phyloP scores from a whole-genome alignment of 345 rosid species.

The Gossypium herbaceum region DNA sequence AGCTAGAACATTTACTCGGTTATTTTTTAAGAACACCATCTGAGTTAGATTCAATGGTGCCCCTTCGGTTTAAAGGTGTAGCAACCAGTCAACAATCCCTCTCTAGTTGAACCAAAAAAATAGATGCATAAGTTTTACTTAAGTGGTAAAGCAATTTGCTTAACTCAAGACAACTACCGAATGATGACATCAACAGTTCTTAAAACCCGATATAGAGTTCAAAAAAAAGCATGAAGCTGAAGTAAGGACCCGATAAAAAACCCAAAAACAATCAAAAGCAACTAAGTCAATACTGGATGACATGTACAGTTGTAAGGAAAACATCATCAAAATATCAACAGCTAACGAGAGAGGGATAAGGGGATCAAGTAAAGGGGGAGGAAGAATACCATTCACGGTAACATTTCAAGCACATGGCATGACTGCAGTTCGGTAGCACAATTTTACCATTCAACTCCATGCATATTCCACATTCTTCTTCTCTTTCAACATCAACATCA shows the following conservation, averaged over 20 bases:
- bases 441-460: conserved; percentile 61
- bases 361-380: neutral
- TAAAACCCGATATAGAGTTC: neutral
- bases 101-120: neutral
- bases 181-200: neutral
- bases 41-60: neutral
- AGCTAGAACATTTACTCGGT: neutral
- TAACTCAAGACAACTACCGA: neutral
- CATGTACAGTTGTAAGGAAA: neutral
- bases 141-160: neutral
- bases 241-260: neutral
- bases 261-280: neutral
- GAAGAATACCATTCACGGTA: conserved; percentile 52
- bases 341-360: neutral
- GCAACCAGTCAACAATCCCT: neutral
- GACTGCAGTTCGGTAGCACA: conserved; percentile 59
- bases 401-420: conserved; percentile 65
- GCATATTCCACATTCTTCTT: conserved; percentile 73
- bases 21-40: neutral
- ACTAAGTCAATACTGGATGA: neutral
- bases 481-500: conserved; percentile 50
- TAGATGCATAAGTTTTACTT: neutral
- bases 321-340: neutral
- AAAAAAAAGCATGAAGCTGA: neutral
- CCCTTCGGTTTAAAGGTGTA: neutral